Evolutionary conservation across 352 stramenopile species (phyloP).

Genomic region (Phytopythium oedochilum): DNA sequence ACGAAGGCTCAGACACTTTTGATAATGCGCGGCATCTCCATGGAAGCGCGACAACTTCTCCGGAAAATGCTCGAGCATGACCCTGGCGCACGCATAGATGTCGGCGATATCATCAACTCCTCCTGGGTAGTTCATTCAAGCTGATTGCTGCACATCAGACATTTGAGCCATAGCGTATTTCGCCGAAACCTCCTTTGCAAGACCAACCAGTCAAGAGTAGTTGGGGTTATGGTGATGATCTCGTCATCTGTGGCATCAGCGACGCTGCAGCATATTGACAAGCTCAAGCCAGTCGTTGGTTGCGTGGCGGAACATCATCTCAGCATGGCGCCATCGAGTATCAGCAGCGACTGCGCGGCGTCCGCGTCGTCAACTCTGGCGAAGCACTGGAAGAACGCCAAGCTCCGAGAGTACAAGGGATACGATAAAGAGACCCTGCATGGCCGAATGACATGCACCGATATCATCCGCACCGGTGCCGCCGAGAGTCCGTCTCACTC

Average conservation of each 20-base stretch:
- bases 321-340: too few relatives aligned
- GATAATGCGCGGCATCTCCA: conserved; percentile 17
- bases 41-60: conserved; percentile 28
- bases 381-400: not conserved
- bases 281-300: not conserved
- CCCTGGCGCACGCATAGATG: conserved; percentile 24
- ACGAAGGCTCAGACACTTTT: conserved; percentile 27
- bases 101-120: conserved; percentile 25
- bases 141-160: too few relatives aligned
- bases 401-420: too few relatives aligned
- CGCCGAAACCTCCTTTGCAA: too few relatives aligned
- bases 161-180: too few relatives aligned
- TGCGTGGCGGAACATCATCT: not conserved
- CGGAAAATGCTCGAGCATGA: conserved; percentile 31
- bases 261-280: not conserved
- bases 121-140: conserved; percentile 13
- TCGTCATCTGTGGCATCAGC: not conserved
- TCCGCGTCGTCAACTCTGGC: not conserved
- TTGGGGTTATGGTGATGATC: too few relatives aligned
- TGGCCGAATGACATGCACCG: too few relatives aligned
- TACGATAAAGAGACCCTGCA: too few relatives aligned
- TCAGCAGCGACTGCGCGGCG: too few relatives aligned
- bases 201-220: too few relatives aligned
- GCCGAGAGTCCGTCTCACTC: too few relatives aligned
- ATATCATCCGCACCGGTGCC: too few relatives aligned